phyloP scores from a whole-genome alignment of 2,329 filamentous ascomycete species.

The Ophiostoma piceae region DNA sequence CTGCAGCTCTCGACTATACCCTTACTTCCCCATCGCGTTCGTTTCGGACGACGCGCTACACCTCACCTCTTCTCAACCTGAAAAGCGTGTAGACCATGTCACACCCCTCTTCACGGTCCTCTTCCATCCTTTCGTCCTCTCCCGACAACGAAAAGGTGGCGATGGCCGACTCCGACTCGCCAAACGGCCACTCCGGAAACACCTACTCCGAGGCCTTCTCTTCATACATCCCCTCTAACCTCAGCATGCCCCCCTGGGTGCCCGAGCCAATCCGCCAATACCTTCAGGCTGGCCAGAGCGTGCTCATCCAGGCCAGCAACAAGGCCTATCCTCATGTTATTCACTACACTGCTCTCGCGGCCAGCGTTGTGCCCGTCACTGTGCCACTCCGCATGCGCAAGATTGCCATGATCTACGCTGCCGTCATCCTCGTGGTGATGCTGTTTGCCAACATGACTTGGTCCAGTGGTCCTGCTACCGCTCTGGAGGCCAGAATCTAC shows the following conservation, averaged over 20 bases:
- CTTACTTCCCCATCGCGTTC: conserved; percentile 1
- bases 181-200: conserved; percentile 7
- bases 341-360: conserved; percentile 9
- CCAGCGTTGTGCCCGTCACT: conserved; percentile 15
- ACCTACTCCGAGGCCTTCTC: conserved; percentile 16
- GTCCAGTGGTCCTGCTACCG: neutral
- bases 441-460: conserved; percentile 22
- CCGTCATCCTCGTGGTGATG: conserved; percentile 19
- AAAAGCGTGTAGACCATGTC: conserved; percentile 23
- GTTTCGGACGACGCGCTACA: neutral
- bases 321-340: neutral
- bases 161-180: conserved; percentile 14
- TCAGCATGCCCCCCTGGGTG: conserved; percentile 19
- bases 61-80: neutral
- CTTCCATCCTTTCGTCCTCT: conserved; percentile 19
- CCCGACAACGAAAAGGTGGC: conserved; percentile 22
- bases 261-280: conserved; percentile 3
- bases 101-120: conserved; percentile 24
- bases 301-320: neutral
- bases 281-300: conserved; percentile 16
- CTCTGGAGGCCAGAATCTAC: conserved; percentile 18
- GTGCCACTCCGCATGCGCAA: conserved; percentile 24
- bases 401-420: conserved; percentile 24
- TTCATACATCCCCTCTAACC: conserved; percentile 14
- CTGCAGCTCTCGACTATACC: neutral